Conservation (phyloP, 495 filamentous ascomycete species). For the Schizothecium vesticola region DNA sequence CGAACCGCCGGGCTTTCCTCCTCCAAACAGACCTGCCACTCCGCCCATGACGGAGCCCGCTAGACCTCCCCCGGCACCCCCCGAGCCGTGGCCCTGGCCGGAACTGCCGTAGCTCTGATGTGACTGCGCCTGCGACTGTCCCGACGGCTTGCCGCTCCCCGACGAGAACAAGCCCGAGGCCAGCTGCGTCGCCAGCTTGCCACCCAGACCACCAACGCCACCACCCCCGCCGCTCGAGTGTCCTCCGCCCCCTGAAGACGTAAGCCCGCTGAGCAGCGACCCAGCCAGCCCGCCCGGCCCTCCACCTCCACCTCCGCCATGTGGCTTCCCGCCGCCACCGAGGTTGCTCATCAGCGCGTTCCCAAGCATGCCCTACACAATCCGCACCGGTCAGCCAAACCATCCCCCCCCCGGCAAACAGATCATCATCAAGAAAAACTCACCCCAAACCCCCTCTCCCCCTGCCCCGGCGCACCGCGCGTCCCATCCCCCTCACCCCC, state of each 20-base stretch:
- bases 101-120: constrained; percentile 34
- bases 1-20: constrained; percentile 30
- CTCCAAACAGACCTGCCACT: constrained; percentile 39
- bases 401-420: neutral
- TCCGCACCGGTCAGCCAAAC: neutral
- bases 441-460: constrained; percentile 45
- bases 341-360: constrained; percentile 21
- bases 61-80: constrained; percentile 28
- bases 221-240: constrained; percentile 27
- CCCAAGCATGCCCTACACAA: constrained; percentile 24
- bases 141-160: constrained; percentile 32
- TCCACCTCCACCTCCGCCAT: constrained; percentile 21
- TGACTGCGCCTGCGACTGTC: constrained; percentile 28
- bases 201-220: constrained; percentile 33
- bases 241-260: constrained; percentile 32
- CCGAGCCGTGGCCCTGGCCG: constrained; percentile 11
- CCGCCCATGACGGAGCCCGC: constrained; percentile 40
- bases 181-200: constrained; percentile 43
- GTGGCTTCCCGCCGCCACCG: constrained; percentile 11
- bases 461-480: constrained; percentile 30
- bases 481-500: constrained; percentile 22
- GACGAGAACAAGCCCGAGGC: constrained; percentile 42
- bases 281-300: constrained; percentile 23
- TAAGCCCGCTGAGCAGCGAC: constrained; percentile 28
- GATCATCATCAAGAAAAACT: constrained; percentile 13